phyloP scores from a whole-genome alignment of 202 grass and related monocot genomes.

The Carex sylvatica region DNA sequence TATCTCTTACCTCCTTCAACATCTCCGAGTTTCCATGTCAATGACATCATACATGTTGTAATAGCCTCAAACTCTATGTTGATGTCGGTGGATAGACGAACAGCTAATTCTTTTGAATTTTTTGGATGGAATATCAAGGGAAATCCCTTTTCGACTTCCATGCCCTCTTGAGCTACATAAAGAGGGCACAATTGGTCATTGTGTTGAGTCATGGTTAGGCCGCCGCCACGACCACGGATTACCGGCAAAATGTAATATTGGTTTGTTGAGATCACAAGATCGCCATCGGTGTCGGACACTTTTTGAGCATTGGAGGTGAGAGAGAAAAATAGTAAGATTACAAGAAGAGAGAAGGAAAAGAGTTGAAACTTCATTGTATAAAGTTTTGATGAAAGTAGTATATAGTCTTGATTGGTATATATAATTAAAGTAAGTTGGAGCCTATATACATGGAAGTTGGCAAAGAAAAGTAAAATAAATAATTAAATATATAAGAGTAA shows the following conservation, averaged over 20 bases:
- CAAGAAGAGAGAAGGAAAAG: constrained; percentile 12
- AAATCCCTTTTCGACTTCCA: constrained; percentile 15
- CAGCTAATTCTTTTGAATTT: not conserved
- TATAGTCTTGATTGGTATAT: not conserved
- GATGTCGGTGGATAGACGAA: constrained; percentile 51
- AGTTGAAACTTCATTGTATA: not conserved
- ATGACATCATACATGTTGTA: constrained; percentile 58
- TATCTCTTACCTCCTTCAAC: not conserved
- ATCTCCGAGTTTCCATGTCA: constrained; percentile 43
- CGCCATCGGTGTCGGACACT: constrained; percentile 45
- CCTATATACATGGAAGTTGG: too few relatives aligned
- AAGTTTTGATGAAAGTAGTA: not conserved
- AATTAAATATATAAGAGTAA: not conserved
- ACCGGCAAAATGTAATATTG: constrained; percentile 59
- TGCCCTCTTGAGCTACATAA: constrained; percentile 41
- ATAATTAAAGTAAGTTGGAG: not conserved
- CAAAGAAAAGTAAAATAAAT: too few relatives aligned
- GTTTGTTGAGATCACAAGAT: constrained; percentile 32
- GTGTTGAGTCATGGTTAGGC: constrained; percentile 37
- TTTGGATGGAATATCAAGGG: constrained; percentile 32
- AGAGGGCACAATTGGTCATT: constrained; percentile 38
- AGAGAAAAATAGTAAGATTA: constrained; percentile 18
- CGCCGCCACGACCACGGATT: constrained; percentile 33
- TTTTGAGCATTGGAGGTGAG: constrained; percentile 4
- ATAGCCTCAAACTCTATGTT: constrained; percentile 40